Evolutionary conservation across 1,284 basidiomycete genomes (phyloP), one percentile per base, ranked within the genome.

Genomic region (Ganoderma resinaceum): DNA sequence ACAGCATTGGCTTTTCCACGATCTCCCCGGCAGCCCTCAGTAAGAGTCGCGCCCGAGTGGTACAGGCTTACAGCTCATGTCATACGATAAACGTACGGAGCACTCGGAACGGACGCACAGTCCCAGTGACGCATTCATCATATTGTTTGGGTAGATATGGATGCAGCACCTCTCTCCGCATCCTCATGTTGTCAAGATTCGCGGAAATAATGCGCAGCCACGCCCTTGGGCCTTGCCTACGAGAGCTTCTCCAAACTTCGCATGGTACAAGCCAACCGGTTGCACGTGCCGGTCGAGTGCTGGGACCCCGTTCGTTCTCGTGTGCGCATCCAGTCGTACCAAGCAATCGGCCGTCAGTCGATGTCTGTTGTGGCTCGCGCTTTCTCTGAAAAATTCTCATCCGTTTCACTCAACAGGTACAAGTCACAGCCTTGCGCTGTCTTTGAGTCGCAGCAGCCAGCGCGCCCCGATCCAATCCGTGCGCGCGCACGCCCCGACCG

Each of bases 221-320:
- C 49, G 18, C 65, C n/a, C 57, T 33, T n/a, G 53, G 62, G 62
- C n/a, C 57, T 33, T n/a, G 53, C 59, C 57, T 55, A 59, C 40
- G 55, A 29, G 49, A 57, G 62, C 65, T 72, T 66, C 70, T 66
- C 68, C 68, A 67, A 68, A 57, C 66, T 66, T 62, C 68, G n/a
- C 55, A 35, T n/a, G 26, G 40, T 40, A 52, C 53, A 43, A 49
- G 33, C 63, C 31, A 61, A 4, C 61, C 66, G 65, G 61, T 29
- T 33, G 38, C 59, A 43, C 38, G 59, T 35, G 23, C 59, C 29
- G 12, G 59, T 4, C 38, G 37, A 38, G 16, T 20, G 23, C 59
- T 61, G 59, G 29, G 23, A 61, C 40, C 59, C 38, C 61, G 61
- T 42, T 33, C 42, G 31, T 26, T n/a, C 57, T 37, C 23, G 20